Evolutionary conservation across 2,329 filamentous ascomycete genomes (phyloP).

Genomic region (Fusarium fujikuroi): DNA sequence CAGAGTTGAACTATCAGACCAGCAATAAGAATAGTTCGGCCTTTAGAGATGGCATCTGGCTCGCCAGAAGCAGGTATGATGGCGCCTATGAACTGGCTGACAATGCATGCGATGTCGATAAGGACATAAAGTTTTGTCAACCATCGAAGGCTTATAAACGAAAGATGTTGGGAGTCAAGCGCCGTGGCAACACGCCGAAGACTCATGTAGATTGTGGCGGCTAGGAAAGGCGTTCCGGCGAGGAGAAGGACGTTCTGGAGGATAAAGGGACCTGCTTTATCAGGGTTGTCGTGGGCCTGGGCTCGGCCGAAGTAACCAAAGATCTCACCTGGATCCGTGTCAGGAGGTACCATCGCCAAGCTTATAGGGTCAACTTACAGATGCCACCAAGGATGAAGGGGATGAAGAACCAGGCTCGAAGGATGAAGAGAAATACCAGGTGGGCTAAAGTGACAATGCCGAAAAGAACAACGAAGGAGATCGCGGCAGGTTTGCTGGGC

Average conservation of each 20-base stretch:
- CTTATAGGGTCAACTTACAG: not conserved
- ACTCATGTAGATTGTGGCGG: constrained; percentile 29
- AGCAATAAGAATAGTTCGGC: constrained; percentile 4
- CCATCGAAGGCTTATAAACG: constrained; percentile 4
- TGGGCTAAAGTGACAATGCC: not conserved
- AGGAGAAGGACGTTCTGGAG: constrained; percentile 17
- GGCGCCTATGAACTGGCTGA: constrained; percentile 15
- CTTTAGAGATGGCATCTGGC: not conserved
- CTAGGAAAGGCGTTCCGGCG: constrained; percentile 12
- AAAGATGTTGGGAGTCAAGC: constrained; percentile 14
- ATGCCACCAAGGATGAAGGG: constrained; percentile 18
- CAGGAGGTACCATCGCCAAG: fast-evolving
- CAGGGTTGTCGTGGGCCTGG: not conserved
- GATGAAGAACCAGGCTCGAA: constrained; percentile 21
- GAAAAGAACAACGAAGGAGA: constrained; percentile 5
- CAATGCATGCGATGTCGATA: not conserved
- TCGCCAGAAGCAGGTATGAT: constrained; percentile 19
- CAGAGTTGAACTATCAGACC: constrained; percentile 1
- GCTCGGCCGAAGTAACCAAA: constrained; percentile 4
- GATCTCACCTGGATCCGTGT: not conserved
- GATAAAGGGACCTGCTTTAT: not conserved
- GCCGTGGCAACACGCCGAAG: not conserved
- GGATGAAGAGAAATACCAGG: not conserved
- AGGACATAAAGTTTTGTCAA: constrained; percentile 4
- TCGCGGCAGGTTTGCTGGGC: constrained; percentile 1